Evolutionary conservation across 805 yeast genomes (phyloP), one percentile per base, ranked within the genome.

Genomic region (Candida succiphila): DNA sequence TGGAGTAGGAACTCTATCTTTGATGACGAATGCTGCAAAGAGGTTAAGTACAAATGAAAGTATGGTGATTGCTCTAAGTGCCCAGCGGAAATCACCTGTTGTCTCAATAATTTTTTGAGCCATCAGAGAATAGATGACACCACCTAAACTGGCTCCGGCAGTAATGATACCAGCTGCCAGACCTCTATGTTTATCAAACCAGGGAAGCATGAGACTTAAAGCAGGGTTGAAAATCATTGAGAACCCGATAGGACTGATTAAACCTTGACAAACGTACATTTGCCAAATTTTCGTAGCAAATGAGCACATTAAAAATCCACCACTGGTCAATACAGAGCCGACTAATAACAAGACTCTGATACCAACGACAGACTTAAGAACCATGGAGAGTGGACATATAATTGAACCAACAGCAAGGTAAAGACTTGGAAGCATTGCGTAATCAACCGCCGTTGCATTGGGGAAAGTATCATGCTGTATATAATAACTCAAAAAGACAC

Each of bases 401-500:
- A 38, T 24, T 33, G 47, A 52, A 9, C 53, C 52, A 1, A 50
- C 31, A 19, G 43, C 40, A 14, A 51, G 29, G 3, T 75, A 68
- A 9, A 77, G 37, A 8, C 84, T 82, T 0, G 82, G 79, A 33
- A 78, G 65, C 33, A 69, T 52, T 2, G 82, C 78, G 46, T 69
- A 78, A 39, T 75, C 80, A 35, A 65, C 52, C 23, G 63, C 60
- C 1, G 65, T 51, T 0, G 78, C 80, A 1, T 75, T 79, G 0
- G 56, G 49, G 42, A 70, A 75, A 1, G 61, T 56, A 16, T 64
- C 51, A 30, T 67, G 47, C 22, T 64, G 61, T n/a, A 74, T 35
- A 46, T 72, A 78, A 39, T 59, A 64, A 1, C 76, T 61, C 19
- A 78, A 54, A 39, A 71, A 74, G 4, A 78, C 70, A 35, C 80